Base-by-base conservation (phyloP, 176 grass and related monocot genomes). In the Alloteropsis semialata region DNA sequence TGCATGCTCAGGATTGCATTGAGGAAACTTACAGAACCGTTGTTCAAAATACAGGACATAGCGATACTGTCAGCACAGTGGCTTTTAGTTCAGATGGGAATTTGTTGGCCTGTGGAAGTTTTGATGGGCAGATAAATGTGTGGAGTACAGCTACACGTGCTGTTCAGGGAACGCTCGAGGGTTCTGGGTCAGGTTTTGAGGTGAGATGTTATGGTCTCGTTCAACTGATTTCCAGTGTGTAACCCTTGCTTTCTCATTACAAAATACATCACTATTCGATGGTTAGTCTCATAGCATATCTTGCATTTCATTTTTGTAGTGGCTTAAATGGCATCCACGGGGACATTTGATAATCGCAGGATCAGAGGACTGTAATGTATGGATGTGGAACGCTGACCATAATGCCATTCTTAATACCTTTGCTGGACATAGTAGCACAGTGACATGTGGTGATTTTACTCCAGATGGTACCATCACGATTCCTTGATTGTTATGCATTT, bases 301-400 rank as follows among this genome's bases (percentile, higher is more conserved):
- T 80, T 38, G 22, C 18, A 8, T 69, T 78, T 82, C 62, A 2
- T 46, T 55, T 82, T 81, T 80, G 75, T 65, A 98, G 96, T 99
- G 96, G 96, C 76, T 99, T 58, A 99, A 79, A 92, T 99, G 96
- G 93, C 93, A 99, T 74, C 89, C 96, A 58, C 81, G 86, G 1
- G 96, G 96, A 34, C 89, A 96, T 56, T 75, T 96, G 85, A 58
- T 99, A 85, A 88, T 99, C 62, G 93, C 91, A 41, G 96, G 96
- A 28, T 99, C 96, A 60, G 91, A 90, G 90, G 96, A 99, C 67
- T 81, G 80, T 63, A 99, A 85, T 83, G 43, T 95, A 64, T 99
- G 88, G 79, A 93, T 96, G 96, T 99, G 96, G 96, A 99, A 96
- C 65, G 89, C 82, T 77, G 96, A 98, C 44, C 92, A 78, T 69